Evolutionary conservation across 139 green algal species (phyloP).

Genomic region (Chlamydomonas incerta): DNA sequence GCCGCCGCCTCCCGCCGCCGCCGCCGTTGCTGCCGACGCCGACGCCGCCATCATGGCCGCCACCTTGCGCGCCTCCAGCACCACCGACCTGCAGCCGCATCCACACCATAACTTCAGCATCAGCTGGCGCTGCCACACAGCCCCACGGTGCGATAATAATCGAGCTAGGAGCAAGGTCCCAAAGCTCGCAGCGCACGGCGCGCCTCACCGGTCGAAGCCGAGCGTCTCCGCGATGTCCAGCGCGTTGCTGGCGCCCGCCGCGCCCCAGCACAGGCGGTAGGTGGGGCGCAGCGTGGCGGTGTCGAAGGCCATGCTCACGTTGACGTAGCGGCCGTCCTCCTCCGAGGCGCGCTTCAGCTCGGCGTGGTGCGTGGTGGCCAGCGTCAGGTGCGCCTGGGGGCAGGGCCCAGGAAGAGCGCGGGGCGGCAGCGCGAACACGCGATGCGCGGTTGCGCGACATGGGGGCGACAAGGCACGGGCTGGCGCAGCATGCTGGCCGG

Average conservation of each 20-base stretch:
- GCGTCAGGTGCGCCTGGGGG: constrained; percentile 70
- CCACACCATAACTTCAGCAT: background rate
- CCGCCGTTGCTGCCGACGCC: background rate
- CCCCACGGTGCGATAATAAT: too few species aligned
- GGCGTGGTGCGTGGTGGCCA: constrained; percentile 88
- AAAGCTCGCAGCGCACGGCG: too few species aligned
- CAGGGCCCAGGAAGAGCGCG: too few species aligned
- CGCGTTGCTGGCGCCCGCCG: constrained; percentile 79
- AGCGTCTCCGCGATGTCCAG: constrained; percentile 75
- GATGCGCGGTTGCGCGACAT: too few species aligned
- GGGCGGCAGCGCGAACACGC: too few species aligned
- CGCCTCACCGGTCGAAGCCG: constrained; percentile 46
- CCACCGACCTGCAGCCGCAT: constrained; percentile 13
- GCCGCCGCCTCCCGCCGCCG: too few species aligned
- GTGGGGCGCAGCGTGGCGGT: constrained; percentile 80
- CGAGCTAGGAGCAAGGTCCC: too few species aligned
- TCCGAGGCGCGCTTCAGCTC: constrained; percentile 43
- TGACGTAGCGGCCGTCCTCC: constrained; percentile 72
- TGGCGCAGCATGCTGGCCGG: too few species aligned
- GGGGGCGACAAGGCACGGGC: too few species aligned
- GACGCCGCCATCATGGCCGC: background rate
- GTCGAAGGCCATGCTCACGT: constrained; percentile 92
- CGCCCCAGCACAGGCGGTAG: constrained; percentile 88
- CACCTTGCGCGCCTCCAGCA: constrained; percentile 44
- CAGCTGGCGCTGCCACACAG: too few species aligned